These are phyloP conservation scores for Boletus pseudo-olivaceus DNA, from an alignment of 768 basidiomycete genomes.

Conservation along the genomic window DNA sequence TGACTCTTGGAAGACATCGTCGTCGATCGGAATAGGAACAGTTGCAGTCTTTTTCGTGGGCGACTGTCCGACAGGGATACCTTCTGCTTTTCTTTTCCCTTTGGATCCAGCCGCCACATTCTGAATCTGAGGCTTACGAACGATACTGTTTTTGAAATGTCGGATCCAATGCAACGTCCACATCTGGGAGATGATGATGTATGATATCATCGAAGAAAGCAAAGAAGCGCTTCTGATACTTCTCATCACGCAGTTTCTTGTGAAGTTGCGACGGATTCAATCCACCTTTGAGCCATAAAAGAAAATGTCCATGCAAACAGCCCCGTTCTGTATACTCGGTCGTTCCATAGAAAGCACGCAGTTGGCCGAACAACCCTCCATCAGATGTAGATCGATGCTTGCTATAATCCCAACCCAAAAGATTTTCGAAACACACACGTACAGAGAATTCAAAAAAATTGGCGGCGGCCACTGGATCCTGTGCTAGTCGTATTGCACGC, in stretches of 20 bases:
- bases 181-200: background rate
- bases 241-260: background rate
- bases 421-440: conserved; percentile 13
- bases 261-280: conserved; percentile 29
- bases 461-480: conserved; percentile 36
- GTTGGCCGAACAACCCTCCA: conserved; percentile 32
- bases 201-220: background rate
- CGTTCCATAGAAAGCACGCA: conserved; percentile 31
- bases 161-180: background rate
- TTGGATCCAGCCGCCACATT: no score
- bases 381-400: conserved; percentile 14
- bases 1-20: no score
- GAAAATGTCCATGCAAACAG: conserved; percentile 32
- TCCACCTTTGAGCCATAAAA: conserved; percentile 29
- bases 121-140: no score
- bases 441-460: conserved; percentile 33
- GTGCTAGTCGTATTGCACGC: conserved; percentile 23
- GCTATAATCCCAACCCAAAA: conserved; percentile 1
- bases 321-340: conserved; percentile 28
- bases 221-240: background rate
- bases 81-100: no score
- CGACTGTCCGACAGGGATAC: no score
- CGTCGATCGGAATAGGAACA: no score
- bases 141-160: no score
- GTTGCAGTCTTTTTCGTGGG: no score